A percentile compares a stretch with the other conserved stretches of the same genome.
phyloP scores from a whole-genome alignment of 495 filamentous ascomycete species.

The Tuber borchii region DNA sequence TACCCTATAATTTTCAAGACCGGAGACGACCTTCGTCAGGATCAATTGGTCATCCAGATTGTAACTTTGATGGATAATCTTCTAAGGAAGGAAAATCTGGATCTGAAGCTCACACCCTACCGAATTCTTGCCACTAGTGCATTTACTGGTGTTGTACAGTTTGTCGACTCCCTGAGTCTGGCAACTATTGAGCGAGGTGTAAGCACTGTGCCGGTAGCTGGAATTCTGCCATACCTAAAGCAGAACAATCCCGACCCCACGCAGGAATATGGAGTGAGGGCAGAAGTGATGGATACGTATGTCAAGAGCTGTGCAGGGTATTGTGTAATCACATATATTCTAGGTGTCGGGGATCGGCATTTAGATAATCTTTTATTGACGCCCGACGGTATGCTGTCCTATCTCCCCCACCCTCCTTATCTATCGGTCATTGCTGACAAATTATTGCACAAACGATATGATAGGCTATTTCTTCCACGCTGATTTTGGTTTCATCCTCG shows the following conservation, averaged over 20 bases:
- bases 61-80: constrained; percentile 97
- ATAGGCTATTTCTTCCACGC: constrained; percentile 88
- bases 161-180: constrained; percentile 77
- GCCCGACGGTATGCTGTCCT: constrained; percentile 54
- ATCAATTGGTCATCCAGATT: constrained; percentile 96
- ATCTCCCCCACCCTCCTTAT: neutral
- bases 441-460: neutral
- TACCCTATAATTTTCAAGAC: constrained; percentile 97
- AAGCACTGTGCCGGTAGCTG: constrained; percentile 52
- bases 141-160: constrained; percentile 84
- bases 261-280: constrained; percentile 77
- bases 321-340: constrained; percentile 96
- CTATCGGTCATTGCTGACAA: neutral
- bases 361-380: constrained; percentile 90
- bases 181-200: constrained; percentile 78
- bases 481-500: constrained; percentile 96
- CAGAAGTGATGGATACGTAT: constrained; percentile 90
- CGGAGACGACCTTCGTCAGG: constrained; percentile 92
- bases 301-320: constrained; percentile 95
- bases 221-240: constrained; percentile 74
- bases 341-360: constrained; percentile 96
- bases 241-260: constrained; percentile 82
- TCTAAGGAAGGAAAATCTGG: constrained; percentile 91
- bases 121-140: constrained; percentile 89
- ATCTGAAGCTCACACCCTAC: constrained; percentile 91